Evolutionary conservation across 2,329 filamentous ascomycete genomes (phyloP).

Genomic region (Penicillium sp.): DNA sequence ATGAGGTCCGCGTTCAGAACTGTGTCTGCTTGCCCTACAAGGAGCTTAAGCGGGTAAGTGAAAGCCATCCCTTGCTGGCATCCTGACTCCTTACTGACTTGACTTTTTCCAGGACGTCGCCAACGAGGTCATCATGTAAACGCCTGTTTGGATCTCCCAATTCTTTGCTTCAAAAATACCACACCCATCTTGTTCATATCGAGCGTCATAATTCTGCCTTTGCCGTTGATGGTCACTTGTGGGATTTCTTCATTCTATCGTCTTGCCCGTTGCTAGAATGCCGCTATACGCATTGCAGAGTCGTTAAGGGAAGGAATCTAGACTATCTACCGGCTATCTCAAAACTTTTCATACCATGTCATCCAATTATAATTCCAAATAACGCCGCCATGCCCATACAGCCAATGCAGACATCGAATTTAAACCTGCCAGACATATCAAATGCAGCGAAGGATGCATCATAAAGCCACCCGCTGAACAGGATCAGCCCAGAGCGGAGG

Average conservation of each 20-base stretch:
- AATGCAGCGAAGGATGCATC: not conserved
- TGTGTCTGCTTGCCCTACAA: conserved; percentile 97
- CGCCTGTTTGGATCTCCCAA: conserved; percentile 13
- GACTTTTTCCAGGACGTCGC: conserved; percentile 37
- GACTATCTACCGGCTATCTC: not conserved
- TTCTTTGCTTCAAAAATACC: conserved; percentile 21
- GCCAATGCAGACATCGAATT: not conserved
- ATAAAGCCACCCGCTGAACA: not conserved
- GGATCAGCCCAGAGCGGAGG: not conserved
- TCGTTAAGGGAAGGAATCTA: conserved; percentile 2
- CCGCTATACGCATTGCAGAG: conserved; percentile 10
- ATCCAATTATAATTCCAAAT: not conserved
- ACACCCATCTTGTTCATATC: conserved; percentile 24
- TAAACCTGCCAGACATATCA: not conserved
- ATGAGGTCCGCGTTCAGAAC: conserved; percentile 95
- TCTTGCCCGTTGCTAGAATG: conserved; percentile 17
- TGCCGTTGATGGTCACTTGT: conserved; percentile 24
- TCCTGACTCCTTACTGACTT: not conserved
- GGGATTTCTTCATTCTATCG: conserved; percentile 20
- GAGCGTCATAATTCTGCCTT: conserved; percentile 21
- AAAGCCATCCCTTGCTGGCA: not conserved
- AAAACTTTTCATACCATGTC: not conserved
- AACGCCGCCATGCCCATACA: conserved; percentile 13
- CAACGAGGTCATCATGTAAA: conserved; percentile 83
- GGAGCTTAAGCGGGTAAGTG: conserved; percentile 88